phyloP scores from a whole-genome alignment of 441 rosid species.

The Macaranga tanarius region DNA sequence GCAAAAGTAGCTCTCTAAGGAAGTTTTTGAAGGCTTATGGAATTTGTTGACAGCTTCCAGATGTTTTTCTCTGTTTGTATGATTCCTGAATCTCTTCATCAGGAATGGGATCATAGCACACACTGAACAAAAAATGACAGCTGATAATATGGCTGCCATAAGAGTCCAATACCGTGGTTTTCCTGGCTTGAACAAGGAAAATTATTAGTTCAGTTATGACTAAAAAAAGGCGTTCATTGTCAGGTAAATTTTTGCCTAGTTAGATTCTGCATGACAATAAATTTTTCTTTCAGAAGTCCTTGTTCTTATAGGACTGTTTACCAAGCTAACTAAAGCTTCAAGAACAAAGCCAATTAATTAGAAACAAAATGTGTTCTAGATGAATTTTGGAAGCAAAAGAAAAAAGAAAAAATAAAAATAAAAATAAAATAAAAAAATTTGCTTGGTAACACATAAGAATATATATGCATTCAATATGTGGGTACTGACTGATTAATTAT shows the following conservation, averaged over 20 bases:
- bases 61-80: slow-evolving; percentile 9
- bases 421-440: no score
- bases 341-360: no score
- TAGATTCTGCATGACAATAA: no score
- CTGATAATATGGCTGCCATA: slow-evolving; percentile 20
- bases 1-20: slow-evolving; percentile 21
- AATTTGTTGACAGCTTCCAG: slow-evolving; percentile 16
- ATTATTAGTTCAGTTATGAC: slow-evolving; percentile 7
- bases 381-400: no score
- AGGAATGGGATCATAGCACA: slow-evolving; percentile 24
- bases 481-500: not conserved
- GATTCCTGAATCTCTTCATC: slow-evolving; percentile 24
- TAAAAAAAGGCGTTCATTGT: not conserved
- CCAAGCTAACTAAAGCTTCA: not conserved
- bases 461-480: not conserved
- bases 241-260: not conserved
- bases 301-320: not conserved
- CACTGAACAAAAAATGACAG: slow-evolving; percentile 17
- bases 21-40: slow-evolving; percentile 19
- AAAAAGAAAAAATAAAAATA: no score
- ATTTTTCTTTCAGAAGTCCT: no score
- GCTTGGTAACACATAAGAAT: no score
- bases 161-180: slow-evolving; percentile 21
- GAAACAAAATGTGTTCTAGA: no score
- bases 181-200: slow-evolving; percentile 23